Conservation (phyloP, 371 early-diverging fungal species). For the Haplosporangium sp. region DNA sequence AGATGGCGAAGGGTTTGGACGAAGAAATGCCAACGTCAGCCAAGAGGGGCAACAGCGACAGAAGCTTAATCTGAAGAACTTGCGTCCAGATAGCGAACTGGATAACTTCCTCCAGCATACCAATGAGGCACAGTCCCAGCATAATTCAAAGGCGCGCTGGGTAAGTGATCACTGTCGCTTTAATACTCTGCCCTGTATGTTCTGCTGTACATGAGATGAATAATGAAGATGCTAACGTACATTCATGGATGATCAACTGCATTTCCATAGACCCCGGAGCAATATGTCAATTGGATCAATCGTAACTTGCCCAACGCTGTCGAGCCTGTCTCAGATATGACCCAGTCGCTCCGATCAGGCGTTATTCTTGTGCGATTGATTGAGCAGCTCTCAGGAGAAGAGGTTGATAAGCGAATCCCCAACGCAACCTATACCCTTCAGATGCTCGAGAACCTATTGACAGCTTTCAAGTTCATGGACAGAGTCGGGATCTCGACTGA, state of each 20-base stretch:
- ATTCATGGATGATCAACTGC: no score
- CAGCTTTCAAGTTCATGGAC: conserved; percentile 70
- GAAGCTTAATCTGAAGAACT: conserved; percentile 12
- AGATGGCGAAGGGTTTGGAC: conserved; percentile 46
- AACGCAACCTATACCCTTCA: conserved; percentile 54
- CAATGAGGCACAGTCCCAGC: background rate
- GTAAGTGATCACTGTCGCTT: conserved; percentile 13
- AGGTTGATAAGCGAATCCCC: conserved; percentile 54
- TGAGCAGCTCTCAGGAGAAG: conserved; percentile 63
- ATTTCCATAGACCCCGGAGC: conserved; percentile 52
- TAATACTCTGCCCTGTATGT: background rate
- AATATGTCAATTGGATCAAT: conserved; percentile 72
- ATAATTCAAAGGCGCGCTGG: conserved; percentile 13
- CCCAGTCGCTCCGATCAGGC: conserved; percentile 62
- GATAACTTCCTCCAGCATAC: conserved; percentile 25
- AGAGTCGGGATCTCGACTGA: conserved; percentile 63
- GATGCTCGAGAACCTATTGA: conserved; percentile 65
- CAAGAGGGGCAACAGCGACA: conserved; percentile 10
- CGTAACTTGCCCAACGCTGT: conserved; percentile 54
- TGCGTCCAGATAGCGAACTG: conserved; percentile 50
- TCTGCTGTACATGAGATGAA: no score
- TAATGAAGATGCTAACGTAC: no score
- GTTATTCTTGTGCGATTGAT: conserved; percentile 64
- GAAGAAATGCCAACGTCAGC: conserved; percentile 3
- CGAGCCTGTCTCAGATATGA: conserved; percentile 58